Conservation (phyloP, 2,329 filamentous ascomycete genomes). For the Ascochyta fabae region DNA sequence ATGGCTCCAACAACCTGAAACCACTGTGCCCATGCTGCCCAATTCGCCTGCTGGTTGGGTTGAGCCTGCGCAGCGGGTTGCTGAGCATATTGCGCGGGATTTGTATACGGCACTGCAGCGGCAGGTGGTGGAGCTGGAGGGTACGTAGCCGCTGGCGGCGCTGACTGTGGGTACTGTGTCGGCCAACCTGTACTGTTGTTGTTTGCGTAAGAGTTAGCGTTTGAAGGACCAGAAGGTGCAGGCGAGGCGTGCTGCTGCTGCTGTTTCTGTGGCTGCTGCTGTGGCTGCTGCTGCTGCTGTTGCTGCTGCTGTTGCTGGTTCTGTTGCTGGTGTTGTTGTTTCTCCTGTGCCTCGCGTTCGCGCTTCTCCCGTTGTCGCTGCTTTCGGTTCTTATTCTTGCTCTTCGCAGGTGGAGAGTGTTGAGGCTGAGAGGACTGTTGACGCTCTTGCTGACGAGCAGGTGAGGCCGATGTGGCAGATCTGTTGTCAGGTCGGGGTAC, state of each 20-base stretch:
- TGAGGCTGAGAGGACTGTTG: slow-evolving; percentile 26
- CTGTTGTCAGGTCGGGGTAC: slow-evolving; percentile 22
- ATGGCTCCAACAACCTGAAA: slow-evolving; percentile 34
- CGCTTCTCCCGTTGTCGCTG: slow-evolving; percentile 38
- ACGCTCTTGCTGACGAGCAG: slow-evolving; percentile 29
- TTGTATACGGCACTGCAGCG: slow-evolving; percentile 23
- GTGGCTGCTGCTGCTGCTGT: slow-evolving; percentile 16
- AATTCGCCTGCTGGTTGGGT: slow-evolving; percentile 32
- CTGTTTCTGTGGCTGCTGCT: slow-evolving; percentile 14
- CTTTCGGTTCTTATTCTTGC: slow-evolving; percentile 43
- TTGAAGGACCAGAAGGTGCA: slow-evolving; percentile 26
- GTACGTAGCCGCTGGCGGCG: slow-evolving; percentile 20
- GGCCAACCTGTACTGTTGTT: slow-evolving; percentile 31
- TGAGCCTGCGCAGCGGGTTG: slow-evolving; percentile 17
- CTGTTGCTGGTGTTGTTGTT: slow-evolving; percentile 22
- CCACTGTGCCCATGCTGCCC: slow-evolving; percentile 40
- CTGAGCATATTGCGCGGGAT: slow-evolving; percentile 20
- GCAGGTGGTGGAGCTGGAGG: slow-evolving; percentile 26
- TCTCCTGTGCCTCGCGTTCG: slow-evolving; percentile 32
- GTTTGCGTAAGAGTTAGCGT: slow-evolving; percentile 29
- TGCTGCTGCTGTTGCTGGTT: slow-evolving; percentile 5
- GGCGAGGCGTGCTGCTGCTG: slow-evolving; percentile 28
- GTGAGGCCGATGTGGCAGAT: slow-evolving; percentile 35
- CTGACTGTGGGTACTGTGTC: slow-evolving; percentile 28
- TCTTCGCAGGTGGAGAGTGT: slow-evolving; percentile 30